phyloP scores from a whole-genome alignment of 352 stramenopile genomes.

The Globisporangium irregulare region DNA sequence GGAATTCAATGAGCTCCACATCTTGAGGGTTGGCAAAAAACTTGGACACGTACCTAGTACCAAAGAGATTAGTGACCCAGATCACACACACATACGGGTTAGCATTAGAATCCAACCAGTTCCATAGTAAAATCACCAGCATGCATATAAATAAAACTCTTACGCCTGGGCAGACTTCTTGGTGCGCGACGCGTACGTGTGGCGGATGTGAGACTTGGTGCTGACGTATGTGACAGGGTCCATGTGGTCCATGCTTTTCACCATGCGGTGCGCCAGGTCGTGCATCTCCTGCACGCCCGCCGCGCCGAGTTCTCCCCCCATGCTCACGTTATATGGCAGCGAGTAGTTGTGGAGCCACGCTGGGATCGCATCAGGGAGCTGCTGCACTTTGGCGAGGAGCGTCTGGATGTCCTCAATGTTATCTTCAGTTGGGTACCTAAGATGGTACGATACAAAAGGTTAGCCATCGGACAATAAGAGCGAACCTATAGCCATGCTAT shows the following conservation, averaged over 20 bases:
- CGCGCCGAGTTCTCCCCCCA: constrained; percentile 38
- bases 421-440: constrained; percentile 47
- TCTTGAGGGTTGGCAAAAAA: constrained; percentile 60
- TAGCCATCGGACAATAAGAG: background rate
- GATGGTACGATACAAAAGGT: background rate
- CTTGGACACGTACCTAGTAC: constrained; percentile 40
- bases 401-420: constrained; percentile 51
- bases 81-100: background rate
- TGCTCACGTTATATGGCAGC: constrained; percentile 60
- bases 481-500: background rate
- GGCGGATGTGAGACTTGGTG: constrained; percentile 40
- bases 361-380: constrained; percentile 33
- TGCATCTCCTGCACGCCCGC: constrained; percentile 37
- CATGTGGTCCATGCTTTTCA: constrained; percentile 21
- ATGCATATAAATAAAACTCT: background rate
- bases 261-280: constrained; percentile 28
- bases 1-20: constrained; percentile 49
- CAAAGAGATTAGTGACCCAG: background rate
- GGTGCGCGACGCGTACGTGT: constrained; percentile 53
- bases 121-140: background rate
- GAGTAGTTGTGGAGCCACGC: constrained; percentile 63
- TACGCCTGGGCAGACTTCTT: constrained; percentile 60
- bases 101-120: too few relatives aligned
- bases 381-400: constrained; percentile 40
- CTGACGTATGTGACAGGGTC: constrained; percentile 28